These are phyloP conservation scores for Saccharomycopsis schoenii DNA, from an alignment of 805 yeast genomes.

Conservation along the genomic window DNA sequence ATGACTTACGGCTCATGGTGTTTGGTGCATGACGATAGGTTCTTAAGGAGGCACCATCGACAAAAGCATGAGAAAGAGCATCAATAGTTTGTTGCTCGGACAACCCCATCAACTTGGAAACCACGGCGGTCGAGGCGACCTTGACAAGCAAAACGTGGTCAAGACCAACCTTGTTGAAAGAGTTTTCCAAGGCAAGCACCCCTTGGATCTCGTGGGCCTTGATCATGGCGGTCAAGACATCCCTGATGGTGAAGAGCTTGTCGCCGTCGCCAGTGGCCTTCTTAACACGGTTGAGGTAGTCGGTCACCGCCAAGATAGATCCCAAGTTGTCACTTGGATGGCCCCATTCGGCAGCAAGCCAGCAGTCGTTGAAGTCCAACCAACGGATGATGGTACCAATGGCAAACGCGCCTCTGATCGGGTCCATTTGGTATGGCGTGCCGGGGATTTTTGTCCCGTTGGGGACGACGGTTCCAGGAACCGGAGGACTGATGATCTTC, in stretches of 20 bases:
- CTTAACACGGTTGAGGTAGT: conserved; percentile 38
- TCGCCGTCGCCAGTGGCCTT: conserved; percentile 30
- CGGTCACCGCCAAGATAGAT: conserved; percentile 49
- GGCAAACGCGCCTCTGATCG: conserved; percentile 48
- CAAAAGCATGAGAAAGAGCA: conserved; percentile 51
- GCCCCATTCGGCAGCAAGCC: conserved; percentile 67
- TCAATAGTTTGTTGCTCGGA: conserved; percentile 41
- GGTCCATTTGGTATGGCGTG: conserved; percentile 41
- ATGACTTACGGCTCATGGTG: conserved; percentile 52
- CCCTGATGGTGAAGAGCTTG: conserved; percentile 35
- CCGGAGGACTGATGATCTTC: conserved; percentile 43
- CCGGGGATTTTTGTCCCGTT: conserved; percentile 49
- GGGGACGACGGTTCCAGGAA: conserved; percentile 45
- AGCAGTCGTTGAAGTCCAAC: conserved; percentile 55
- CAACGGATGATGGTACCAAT: conserved; percentile 50
- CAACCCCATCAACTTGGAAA: conserved; percentile 44
- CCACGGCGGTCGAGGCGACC: conserved; percentile 53
- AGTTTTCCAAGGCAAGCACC: conserved; percentile 46
- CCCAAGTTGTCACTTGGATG: conserved; percentile 57
- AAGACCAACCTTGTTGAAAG: conserved; percentile 48
- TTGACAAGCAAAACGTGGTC: conserved; percentile 53
- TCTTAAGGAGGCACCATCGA: conserved; percentile 48
- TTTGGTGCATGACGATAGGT: conserved; percentile 59
- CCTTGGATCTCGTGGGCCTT: conserved; percentile 60
- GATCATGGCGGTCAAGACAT: conserved; percentile 47